A percentile compares a stretch with the other conserved stretches of the same genome.
Evolutionary conservation across 1,284 basidiomycete species (phyloP).

Genomic region (Microbotryum saponariae): DNA sequence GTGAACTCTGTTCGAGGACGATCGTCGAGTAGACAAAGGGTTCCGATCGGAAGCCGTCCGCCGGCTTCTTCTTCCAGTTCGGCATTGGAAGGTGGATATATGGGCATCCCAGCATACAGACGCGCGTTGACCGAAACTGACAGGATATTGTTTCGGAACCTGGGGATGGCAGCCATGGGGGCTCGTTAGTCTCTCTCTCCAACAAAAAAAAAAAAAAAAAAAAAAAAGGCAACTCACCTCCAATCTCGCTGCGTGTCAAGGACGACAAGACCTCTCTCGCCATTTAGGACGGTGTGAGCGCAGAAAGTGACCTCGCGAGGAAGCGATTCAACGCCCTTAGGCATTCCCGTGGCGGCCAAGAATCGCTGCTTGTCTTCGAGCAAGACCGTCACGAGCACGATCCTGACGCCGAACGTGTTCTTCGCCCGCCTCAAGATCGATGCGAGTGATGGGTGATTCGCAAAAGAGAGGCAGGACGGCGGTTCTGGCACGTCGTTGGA

Average conservation of each 20-base stretch:
- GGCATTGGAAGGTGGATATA: not conserved
- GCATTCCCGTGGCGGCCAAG: slow-evolving; percentile 1
- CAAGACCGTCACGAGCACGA: not conserved
- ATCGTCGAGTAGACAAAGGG: slow-evolving; percentile 5
- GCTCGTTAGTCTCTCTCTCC: no score
- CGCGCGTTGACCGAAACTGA: not conserved
- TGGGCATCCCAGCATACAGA: not conserved
- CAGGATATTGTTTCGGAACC: slow-evolving; percentile 4
- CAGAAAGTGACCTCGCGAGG: not conserved
- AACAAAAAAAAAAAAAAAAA: no score
- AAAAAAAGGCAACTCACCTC: not conserved
- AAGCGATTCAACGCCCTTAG: not conserved
- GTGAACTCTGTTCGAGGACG: slow-evolving; percentile 33
- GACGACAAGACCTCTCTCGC: slow-evolving; percentile 1
- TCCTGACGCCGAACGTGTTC: not conserved
- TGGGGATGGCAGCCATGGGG: no score
- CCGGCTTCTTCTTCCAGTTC: not conserved
- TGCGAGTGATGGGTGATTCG: slow-evolving; percentile 1
- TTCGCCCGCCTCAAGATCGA: not conserved
- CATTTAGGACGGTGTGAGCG: slow-evolving; percentile 1
- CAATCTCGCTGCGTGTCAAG: slow-evolving; percentile 4
- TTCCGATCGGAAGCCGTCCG: not conserved
- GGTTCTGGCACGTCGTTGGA: not conserved
- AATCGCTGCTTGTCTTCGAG: not conserved
- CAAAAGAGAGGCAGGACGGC: not conserved